phyloP scores from a whole-genome alignment of 805 yeast genomes.

The Candida ponderosae region DNA sequence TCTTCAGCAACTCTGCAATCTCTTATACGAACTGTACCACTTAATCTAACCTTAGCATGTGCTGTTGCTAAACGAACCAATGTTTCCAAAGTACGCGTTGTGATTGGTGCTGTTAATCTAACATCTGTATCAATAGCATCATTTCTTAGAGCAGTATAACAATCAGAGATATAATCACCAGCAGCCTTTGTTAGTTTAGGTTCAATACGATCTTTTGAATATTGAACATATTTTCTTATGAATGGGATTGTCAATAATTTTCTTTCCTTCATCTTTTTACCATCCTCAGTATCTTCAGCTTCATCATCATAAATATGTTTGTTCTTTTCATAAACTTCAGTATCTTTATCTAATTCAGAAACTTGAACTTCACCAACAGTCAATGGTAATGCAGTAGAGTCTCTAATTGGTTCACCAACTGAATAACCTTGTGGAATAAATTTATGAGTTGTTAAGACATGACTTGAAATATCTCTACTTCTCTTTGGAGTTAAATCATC shows the following conservation, averaged over 20 bases:
- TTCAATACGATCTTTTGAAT: constrained; percentile 80
- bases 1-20: constrained; percentile 88
- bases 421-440: constrained; percentile 79
- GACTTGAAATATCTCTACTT: constrained; percentile 87
- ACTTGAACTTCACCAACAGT: constrained; percentile 70
- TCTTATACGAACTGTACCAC: constrained; percentile 59
- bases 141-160: constrained; percentile 78
- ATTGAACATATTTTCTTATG: constrained; percentile 86
- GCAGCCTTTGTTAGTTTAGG: constrained; percentile 79
- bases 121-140: constrained; percentile 55
- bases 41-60: constrained; percentile 91
- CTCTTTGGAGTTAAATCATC: constrained; percentile 84
- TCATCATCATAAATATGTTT: constrained; percentile 27
- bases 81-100: constrained; percentile 97
- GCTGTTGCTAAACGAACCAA: constrained; percentile 92
- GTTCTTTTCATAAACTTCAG: constrained; percentile 70
- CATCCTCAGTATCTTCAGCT: constrained; percentile 5
- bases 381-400: constrained; percentile 57
- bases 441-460: constrained; percentile 89
- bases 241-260: constrained; percentile 70
- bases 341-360: constrained; percentile 40
- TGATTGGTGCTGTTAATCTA: constrained; percentile 83
- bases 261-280: constrained; percentile 27
- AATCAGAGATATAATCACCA: constrained; percentile 68
- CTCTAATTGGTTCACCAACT: constrained; percentile 93